Evolutionary conservation across 305 asterid species (phyloP), one percentile per base, ranked within the genome.

Genomic region (Vinca major): DNA sequence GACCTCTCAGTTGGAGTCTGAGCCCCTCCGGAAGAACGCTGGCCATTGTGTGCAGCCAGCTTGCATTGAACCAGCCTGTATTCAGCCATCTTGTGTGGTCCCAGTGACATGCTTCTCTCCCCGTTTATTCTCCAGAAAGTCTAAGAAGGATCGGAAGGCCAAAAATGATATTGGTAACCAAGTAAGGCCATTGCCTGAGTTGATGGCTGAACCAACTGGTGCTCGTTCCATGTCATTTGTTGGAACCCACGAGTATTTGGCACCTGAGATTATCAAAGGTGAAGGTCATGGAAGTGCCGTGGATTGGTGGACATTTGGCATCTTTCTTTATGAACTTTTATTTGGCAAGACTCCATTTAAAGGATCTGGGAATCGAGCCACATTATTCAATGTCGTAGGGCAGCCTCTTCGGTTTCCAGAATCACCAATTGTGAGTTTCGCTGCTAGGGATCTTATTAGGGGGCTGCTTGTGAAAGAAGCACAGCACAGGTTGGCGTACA

Each of bases 211-310:
- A 80, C 97, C 97, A 1, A 90, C 95, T 2, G 86, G 85, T 2
- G 97, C 97, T 0, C 88, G 95, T 0, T 90, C 97, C 0, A 90
- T 90, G 97, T 90, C 97, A 1, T 90, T 90, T 47, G 97, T 90
- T 0, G 97, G 97, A 60, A 90, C 96, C 68, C 95, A 90, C 43
- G 96, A 90, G 83, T 90, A 90, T 77, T 26, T 26, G 33, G 33
- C 33, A 26, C 33, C 33, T 26, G 33, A 26, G 33, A 26, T 26
- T 26, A 26, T 71, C 79, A 88, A 86, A 70, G 96, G 96, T 0
- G 96, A 90, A 73, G 97, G 97, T 54, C 97, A 90, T 6, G 97
- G 97, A 12, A 90, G 97, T 53, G 91, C 97, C 0, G 97, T 90
- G 44, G 97, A 90, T 71, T 90, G 97, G 97, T 90, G 97, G 97